Conservation (phyloP, 495 filamentous ascomycete genomes). For the Lophiostoma macrostomum region DNA sequence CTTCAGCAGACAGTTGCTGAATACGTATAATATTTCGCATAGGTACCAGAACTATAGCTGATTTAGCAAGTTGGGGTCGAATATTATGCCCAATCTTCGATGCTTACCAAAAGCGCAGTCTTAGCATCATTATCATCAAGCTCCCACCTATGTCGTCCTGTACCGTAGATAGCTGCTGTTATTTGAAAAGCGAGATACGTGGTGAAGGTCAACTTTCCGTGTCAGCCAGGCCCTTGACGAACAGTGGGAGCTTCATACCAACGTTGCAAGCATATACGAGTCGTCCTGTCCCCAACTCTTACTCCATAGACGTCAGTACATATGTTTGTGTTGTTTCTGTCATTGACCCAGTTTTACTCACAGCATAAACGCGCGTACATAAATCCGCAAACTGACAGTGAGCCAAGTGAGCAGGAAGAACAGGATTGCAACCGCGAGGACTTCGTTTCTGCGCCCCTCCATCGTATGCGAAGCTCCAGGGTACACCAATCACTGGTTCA, state of each 20-base stretch:
- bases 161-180: slow-evolving; percentile 8
- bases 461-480: neutral
- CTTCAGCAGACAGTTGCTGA: slow-evolving; percentile 42
- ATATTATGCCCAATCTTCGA: neutral
- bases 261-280: slow-evolving; percentile 17
- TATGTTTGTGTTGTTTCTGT: too few relatives aligned
- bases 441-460: slow-evolving; percentile 17
- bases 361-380: slow-evolving; percentile 19
- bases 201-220: slow-evolving; percentile 10
- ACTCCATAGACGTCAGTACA: too few relatives aligned
- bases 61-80: neutral
- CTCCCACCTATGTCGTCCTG: slow-evolving; percentile 18
- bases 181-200: slow-evolving; percentile 19
- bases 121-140: slow-evolving; percentile 10
- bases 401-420: slow-evolving; percentile 24
- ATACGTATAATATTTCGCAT: slow-evolving; percentile 43
- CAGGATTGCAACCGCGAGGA: slow-evolving; percentile 22
- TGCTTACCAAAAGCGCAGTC: slow-evolving; percentile 16
- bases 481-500: too few relatives aligned
- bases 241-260: slow-evolving; percentile 3
- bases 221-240: neutral
- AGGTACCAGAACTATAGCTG: slow-evolving; percentile 37
- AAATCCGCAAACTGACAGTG: slow-evolving; percentile 18
- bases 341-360: too few relatives aligned
- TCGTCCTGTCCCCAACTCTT: slow-evolving; percentile 23